Evolutionary conservation across 164 flowering plant genomes (phyloP), one percentile per base, ranked within the genome.

Genomic region (Nelumbo lutea): DNA sequence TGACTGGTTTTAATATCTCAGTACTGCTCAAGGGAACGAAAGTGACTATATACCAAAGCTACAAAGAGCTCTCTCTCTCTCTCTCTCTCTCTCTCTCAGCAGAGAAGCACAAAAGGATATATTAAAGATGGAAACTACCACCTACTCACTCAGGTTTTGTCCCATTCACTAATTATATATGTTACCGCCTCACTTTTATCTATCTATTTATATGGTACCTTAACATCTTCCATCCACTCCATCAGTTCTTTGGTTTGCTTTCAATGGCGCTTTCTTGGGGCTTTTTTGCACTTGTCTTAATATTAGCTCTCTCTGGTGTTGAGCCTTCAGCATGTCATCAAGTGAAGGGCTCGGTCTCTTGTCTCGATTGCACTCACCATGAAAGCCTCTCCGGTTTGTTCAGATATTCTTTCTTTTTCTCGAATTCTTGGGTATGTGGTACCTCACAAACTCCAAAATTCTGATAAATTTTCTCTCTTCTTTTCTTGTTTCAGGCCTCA

Each of bases 281-380:
- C 9, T 10, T 63, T 27, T 61, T 70, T 3, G 70, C 73, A 14
- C 69, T 84, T 63, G 43, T 80, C 75, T 55, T 79, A 38, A 73
- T 66, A 0, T 15, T 82, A 38, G 77, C 68, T 64, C 59, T 78
- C 10, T 63, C 80, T 5, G 50, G 41, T n/a, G 41, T 79, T 40
- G 64, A 82, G 50, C 70, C 72, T 47, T 77, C 86, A 1, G 48
- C 78, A 1, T 72, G 82, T 77, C 73, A 61, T 57, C 76, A 69
- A 4, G 65, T 85, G 6, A 78, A 81, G 77, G 88, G 81, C 63
- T 79, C 83, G 1, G 83, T 85, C 50, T 72, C 84, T 61, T 87
- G 91, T 77, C 77, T 76, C 41, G 86, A 83, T 66, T 85, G 91
- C 73, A 7, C 27, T 5, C 55, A n/a, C 44, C 67, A 73, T 45